Evolutionary conservation across 2,329 filamentous ascomycete species (phyloP).

Genomic region (Talaromyces amestolkiae): DNA sequence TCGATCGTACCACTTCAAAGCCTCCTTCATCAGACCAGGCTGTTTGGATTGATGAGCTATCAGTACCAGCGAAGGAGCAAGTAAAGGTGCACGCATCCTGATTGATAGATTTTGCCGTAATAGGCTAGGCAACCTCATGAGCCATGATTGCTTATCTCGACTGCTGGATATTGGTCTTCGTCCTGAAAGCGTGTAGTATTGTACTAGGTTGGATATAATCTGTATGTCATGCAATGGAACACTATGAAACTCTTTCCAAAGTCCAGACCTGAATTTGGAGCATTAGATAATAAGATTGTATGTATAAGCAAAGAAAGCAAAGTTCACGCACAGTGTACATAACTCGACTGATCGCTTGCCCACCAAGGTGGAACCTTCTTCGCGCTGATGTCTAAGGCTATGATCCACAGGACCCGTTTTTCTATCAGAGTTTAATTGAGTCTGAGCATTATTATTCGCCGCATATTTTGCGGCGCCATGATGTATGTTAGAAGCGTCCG

Average conservation of each 20-base stretch:
- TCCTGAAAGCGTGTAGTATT: conserved; percentile 12
- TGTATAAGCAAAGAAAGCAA: neutral
- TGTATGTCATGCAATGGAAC: conserved; percentile 12
- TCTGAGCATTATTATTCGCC: neutral
- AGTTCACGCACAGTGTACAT: conserved; percentile 4
- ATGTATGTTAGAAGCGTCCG: neutral
- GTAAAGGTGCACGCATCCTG: conserved; percentile 8
- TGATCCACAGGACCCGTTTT: neutral
- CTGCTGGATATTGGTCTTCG: neutral
- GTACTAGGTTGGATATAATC: conserved; percentile 14
- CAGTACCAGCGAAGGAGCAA: conserved; percentile 15
- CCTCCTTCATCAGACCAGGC: conserved; percentile 9
- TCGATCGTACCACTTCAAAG: conserved; percentile 15
- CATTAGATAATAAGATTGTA: neutral
- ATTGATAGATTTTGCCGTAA: neutral
- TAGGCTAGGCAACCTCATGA: conserved; percentile 8
- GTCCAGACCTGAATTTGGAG: neutral
- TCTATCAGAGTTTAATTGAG: neutral
- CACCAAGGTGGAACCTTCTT: neutral
- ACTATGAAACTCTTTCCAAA: conserved; percentile 2
- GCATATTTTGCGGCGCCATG: neutral
- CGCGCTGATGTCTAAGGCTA: neutral
- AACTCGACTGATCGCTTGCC: neutral
- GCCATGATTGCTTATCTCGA: conserved; percentile 7
- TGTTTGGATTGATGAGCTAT: conserved; percentile 12